phyloP scores from a whole-genome alignment of 768 basidiomycete species.

The Cyclocybe cylindracea region DNA sequence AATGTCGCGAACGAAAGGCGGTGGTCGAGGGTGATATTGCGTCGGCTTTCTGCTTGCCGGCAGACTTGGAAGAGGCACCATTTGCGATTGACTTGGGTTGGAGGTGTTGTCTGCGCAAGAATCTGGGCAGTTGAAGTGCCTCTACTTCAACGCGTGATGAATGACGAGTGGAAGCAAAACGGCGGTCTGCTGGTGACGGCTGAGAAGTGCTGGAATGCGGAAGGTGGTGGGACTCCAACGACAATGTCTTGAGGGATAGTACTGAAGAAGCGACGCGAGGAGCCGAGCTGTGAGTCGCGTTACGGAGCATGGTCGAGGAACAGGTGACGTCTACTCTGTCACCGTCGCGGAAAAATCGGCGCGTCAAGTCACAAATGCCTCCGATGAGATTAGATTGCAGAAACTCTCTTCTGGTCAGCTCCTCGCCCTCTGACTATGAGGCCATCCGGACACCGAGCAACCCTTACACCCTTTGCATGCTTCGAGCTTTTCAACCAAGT shows the following conservation, averaged over 20 bases:
- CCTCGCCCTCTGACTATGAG: no score
- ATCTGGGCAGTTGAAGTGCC: conserved; percentile 19
- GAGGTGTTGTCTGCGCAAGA: conserved; percentile 15
- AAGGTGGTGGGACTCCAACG: conserved; percentile 15
- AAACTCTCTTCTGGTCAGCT: no score
- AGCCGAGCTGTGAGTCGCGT: conserved; percentile 3
- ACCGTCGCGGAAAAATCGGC: no score
- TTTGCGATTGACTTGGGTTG: conserved; percentile 8
- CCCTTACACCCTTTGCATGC: no score
- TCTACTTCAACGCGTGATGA: conserved; percentile 9
- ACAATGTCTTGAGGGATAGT: conserved; percentile 14
- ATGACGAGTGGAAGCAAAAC: conserved; percentile 19
- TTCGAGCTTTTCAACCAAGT: no score
- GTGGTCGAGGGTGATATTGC: conserved; percentile 9
- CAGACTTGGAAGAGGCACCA: neutral
- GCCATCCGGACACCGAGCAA: no score
- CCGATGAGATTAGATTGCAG: no score
- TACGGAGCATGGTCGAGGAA: conserved; percentile 14
- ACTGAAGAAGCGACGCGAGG: neutral
- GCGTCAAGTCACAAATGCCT: no score
- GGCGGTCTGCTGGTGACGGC: conserved; percentile 2
- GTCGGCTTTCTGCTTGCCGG: neutral
- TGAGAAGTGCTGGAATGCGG: neutral
- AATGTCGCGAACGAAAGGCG: conserved; percentile 40
- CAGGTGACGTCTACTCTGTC: no score